Evolutionary conservation across 345 rosid species (phyloP).

Genomic region (Populus davidiana): DNA sequence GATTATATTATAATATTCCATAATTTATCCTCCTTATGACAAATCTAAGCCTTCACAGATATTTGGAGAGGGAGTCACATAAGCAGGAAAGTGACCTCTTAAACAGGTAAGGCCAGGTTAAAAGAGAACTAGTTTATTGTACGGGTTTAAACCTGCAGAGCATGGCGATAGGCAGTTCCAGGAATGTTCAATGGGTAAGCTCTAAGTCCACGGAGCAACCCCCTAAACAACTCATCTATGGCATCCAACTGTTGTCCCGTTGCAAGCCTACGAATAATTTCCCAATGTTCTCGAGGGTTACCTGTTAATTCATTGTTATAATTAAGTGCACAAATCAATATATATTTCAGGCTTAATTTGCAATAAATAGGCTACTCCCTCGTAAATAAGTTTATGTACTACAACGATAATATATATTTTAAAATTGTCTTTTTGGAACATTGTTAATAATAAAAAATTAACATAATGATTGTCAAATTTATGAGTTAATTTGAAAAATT

Average conservation of each 20-base stretch:
- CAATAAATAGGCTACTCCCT: too few species aligned
- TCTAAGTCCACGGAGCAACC: constrained; percentile 25
- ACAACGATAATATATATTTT: too few species aligned
- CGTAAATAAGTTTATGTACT: too few species aligned
- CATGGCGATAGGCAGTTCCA: constrained; percentile 33
- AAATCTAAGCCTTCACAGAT: not conserved
- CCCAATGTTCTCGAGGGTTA: constrained; percentile 38
- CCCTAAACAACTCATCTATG: constrained; percentile 16
- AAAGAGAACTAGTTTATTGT: too few species aligned
- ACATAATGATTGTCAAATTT: rapidly evolving
- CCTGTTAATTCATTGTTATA: not conserved
- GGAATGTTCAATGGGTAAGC: constrained; percentile 39
- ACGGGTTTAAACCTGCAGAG: constrained; percentile 24
- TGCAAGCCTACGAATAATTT: constrained; percentile 35
- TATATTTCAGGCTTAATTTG: too few species aligned
- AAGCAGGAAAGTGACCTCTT: too few species aligned
- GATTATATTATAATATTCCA: too few species aligned
- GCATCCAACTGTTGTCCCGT: constrained; percentile 27
- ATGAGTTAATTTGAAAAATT: too few species aligned
- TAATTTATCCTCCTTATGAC: not conserved
- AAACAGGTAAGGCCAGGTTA: too few species aligned
- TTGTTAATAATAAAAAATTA: too few species aligned
- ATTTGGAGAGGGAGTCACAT: not conserved
- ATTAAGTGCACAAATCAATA: not conserved
- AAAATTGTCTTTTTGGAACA: too few species aligned